Base-by-base conservation (phyloP, 176 grass and related monocot species). In the Musa itinerans region DNA sequence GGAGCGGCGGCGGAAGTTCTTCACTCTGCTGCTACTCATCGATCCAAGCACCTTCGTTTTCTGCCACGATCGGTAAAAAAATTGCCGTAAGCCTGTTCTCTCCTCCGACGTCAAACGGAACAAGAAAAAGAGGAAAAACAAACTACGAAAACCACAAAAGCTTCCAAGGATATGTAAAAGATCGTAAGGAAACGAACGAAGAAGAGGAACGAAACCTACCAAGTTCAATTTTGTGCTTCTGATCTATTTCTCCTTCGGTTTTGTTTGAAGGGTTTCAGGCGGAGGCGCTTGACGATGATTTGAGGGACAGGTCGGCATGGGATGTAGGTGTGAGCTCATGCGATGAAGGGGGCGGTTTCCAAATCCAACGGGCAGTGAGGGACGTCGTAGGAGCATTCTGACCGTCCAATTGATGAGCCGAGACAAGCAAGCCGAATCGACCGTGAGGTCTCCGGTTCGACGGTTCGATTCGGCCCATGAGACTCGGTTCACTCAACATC, bases 1-100 rank as follows among this genome's bases (percentile, higher is more conserved):
- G 21, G 80, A 51, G 57, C 90, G 90, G 71, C 90, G 90, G 53
- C 90, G 90, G 69, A 92, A 92, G 70, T 92, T 92, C 69, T 85
- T 92, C 25, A 57, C 20, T 64, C 87, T 78, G 65, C 63, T 92
- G 53, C 86, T 89, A 85, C 61, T 77, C 75, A 65, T 77, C 52
- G 61, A 65, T 65, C 75, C 72, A 58, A 43, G 21, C 59, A 86
- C 86, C 75, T 78, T 63, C 52, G 34, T 11, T 70, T 50, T 50
- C 15, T 50, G 68, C 68, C n/a, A 14, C 15, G 19, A 20, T n/a
- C 17, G 8, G 20, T 7, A 19, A 48, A 70, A 7, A 50, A 50
- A 50, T n/a, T 14, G 15, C 1, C 9, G 66, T 43, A 43, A 48
- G 66, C 17, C 49, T 22, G 55, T 15, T 48, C 11, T 1, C 34